Conservation (phyloP, 176 grass and related monocot species). For the Carex kokanica region DNA sequence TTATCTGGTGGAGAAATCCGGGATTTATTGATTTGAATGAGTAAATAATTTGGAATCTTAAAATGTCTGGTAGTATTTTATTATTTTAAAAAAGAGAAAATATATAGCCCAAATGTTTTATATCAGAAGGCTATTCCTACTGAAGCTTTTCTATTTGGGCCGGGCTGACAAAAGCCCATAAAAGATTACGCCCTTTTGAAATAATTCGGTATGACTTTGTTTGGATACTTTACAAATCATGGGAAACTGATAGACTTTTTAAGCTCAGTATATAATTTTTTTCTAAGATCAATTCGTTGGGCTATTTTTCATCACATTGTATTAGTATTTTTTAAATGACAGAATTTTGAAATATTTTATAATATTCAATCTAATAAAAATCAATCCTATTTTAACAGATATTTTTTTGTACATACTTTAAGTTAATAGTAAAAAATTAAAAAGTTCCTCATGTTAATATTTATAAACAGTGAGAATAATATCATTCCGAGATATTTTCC, state of each 20-base stretch:
- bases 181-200: not conserved
- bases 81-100: not conserved
- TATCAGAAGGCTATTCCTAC: not conserved
- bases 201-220: not conserved
- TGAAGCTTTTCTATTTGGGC: not conserved
- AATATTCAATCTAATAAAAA: too few relatives aligned
- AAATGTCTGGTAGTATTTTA: not conserved
- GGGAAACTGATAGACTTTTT: not conserved
- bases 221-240: not conserved
- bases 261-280: not conserved
- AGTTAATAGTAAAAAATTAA: too few relatives aligned
- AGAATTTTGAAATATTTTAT: too few relatives aligned
- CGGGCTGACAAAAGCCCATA: not conserved
- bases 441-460: too few relatives aligned
- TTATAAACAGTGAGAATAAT: too few relatives aligned
- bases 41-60: not conserved
- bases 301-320: not conserved
- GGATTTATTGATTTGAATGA: not conserved
- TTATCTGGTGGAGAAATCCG: not conserved
- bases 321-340: too few relatives aligned
- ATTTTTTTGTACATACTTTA: too few relatives aligned
- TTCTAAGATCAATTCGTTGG: not conserved
- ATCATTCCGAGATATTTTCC: too few relatives aligned
- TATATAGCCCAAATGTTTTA: not conserved
- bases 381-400: too few relatives aligned